Evolutionary conservation across 2,329 filamentous ascomycete genomes (phyloP).

Genomic region (Cadophora sp.): DNA sequence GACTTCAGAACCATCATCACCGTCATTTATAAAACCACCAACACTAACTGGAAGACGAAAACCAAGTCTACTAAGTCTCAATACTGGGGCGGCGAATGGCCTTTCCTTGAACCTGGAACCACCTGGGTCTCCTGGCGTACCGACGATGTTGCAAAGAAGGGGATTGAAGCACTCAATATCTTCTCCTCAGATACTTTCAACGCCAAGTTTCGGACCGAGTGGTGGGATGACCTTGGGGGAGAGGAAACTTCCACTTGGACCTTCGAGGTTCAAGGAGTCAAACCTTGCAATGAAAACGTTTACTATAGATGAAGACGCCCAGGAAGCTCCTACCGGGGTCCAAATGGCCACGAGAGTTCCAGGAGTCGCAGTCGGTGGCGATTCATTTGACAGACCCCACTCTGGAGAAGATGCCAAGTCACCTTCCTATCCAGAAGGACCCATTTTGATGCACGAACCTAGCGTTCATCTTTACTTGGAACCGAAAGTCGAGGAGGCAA

Average conservation of each 20-base stretch:
- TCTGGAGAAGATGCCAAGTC: slow-evolving; percentile 82
- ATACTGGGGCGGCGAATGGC: slow-evolving; percentile 67
- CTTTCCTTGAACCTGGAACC: slow-evolving; percentile 56
- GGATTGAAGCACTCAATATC: slow-evolving; percentile 72
- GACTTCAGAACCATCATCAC: slow-evolving; percentile 64
- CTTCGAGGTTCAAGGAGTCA: slow-evolving; percentile 43
- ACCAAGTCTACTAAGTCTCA: slow-evolving; percentile 79
- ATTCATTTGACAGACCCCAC: slow-evolving; percentile 70
- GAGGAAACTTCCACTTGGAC: slow-evolving; percentile 34
- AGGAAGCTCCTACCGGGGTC: slow-evolving; percentile 61
- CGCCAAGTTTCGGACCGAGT: slow-evolving; percentile 63
- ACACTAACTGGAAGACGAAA: slow-evolving; percentile 70
- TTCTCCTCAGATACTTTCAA: slow-evolving; percentile 69
- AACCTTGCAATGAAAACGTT: slow-evolving; percentile 38
- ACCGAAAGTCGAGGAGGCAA: slow-evolving; percentile 78
- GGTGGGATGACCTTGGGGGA: slow-evolving; percentile 70
- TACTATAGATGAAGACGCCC: slow-evolving; percentile 44
- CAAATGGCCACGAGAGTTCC: slow-evolving; percentile 64
- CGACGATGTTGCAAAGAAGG: slow-evolving; percentile 66
- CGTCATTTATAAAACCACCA: slow-evolving; percentile 82
- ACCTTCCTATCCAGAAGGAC: slow-evolving; percentile 81
- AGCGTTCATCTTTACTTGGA: slow-evolving; percentile 82
- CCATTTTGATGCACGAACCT: slow-evolving; percentile 81
- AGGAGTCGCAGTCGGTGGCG: slow-evolving; percentile 59
- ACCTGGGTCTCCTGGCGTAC: slow-evolving; percentile 60